Base-by-base conservation (phyloP, 2,329 filamentous ascomycete genomes). In the Orbilia brochopaga region DNA sequence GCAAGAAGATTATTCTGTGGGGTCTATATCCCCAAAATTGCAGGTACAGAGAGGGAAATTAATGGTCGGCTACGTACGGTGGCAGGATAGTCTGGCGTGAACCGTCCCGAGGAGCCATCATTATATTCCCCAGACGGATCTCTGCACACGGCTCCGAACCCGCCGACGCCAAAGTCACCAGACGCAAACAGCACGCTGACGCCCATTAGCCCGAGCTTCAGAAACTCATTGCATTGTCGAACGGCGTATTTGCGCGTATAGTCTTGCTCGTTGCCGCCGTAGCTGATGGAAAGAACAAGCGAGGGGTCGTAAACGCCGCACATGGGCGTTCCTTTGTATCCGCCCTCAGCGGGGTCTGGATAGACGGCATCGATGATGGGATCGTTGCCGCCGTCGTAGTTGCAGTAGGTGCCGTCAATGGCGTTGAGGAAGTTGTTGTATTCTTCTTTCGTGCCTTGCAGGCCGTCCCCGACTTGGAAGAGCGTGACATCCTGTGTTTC, bases 221-320 rank as follows among this genome's bases (percentile, higher is more conserved):
- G 85, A 75, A 88, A 87, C 73, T 86, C 81, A 73, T 84, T 83
- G 80, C 88, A 90, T 13, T 88, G 85, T 53, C 83, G 82, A 52
- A 81, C 81, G 13, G 86, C 85, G 76, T 89, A 90, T 13, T 83
- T 83, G 1, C 79, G 75, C 0, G 88, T 87, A 0, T 90, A 81
- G 7, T 84, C 83, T 75, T 88, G 84, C 78, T 90, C 88, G 58
- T 86, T 83, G 67, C 89, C 87, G 51, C 86, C 87, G 77, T 90
- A 90, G 0, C 86, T 88, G 15, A 85, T 86, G 7, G 67, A 72
- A 8, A 72, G 21, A 6, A 72, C 67, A 1, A 72, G 42, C 2
- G 67, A 60, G 0, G 67, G 60, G 1, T 72, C 67, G 32, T 72
- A 72, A 0, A 44, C 56, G 7, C 78, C 2, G 78, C 79, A 67